Percentiles rank a stretch among this genome's conserved stretches.
Conservation (phyloP, 495 filamentous ascomycete genomes). For the Cercophora newfieldiana region DNA sequence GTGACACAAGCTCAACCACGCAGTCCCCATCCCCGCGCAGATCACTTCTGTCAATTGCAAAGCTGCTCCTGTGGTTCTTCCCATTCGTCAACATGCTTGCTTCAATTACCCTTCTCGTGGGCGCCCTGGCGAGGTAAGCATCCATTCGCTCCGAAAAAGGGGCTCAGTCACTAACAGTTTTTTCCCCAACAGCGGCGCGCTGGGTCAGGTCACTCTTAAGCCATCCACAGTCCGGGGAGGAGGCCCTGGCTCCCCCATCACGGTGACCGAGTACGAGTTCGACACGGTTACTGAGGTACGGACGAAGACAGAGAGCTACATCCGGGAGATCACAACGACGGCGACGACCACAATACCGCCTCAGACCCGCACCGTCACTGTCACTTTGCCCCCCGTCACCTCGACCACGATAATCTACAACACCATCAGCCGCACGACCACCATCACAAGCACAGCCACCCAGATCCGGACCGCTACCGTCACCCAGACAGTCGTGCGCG, state of each 20-base stretch:
- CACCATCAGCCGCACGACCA: constrained; percentile 14
- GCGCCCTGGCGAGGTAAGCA: constrained; percentile 8
- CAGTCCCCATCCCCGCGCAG: not conserved
- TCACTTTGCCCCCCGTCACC: not conserved
- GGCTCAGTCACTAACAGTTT: not conserved
- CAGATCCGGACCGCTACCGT: constrained; percentile 4
- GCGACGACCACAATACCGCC: not conserved
- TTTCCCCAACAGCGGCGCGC: constrained; percentile 16
- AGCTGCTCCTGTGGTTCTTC: not conserved
- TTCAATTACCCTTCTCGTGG: constrained; percentile 6
- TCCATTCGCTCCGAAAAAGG: not conserved
- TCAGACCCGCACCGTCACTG: constrained; percentile 10
- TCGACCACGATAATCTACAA: not conserved
- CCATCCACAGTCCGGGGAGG: constrained; percentile 26
- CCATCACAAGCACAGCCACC: constrained; percentile 5
- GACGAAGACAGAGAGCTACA: constrained; percentile 24
- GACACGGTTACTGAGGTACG: constrained; percentile 8
- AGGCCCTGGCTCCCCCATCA: constrained; percentile 8
- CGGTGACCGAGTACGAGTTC: constrained; percentile 15
- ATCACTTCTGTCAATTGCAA: constrained; percentile 1
- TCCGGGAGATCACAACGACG: constrained; percentile 11
- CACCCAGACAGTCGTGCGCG: constrained; percentile 3
- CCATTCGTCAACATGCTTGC: not conserved
- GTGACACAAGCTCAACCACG: not conserved
- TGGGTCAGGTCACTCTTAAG: constrained; percentile 31